These are phyloP conservation scores for Emergomyces pasteurianus DNA, from an alignment of 2,329 filamentous ascomycete genomes.

Conservation along the genomic window DNA sequence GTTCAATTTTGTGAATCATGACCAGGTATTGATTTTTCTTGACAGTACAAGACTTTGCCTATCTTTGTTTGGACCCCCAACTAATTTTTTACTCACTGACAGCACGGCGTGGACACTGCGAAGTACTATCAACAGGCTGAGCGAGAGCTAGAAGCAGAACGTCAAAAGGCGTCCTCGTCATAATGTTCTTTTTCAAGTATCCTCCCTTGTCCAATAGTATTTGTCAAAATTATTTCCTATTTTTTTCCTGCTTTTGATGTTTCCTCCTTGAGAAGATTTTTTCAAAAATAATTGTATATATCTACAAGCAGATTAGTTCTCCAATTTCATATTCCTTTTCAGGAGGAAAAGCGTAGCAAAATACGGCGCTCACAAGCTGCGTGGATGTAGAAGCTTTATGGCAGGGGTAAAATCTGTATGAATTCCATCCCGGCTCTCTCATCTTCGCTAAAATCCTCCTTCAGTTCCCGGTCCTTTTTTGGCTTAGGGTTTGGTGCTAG, in stretches of 20 bases:
- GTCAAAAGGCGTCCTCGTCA: constrained; percentile 20
- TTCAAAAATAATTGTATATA: constrained; percentile 4
- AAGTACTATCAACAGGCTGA: constrained; percentile 98
- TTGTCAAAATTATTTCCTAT: not conserved
- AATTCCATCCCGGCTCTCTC: not conserved
- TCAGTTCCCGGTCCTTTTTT: constrained; percentile 53
- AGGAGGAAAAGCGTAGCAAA: not conserved
- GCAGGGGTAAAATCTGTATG: not conserved
- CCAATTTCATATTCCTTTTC: not conserved
- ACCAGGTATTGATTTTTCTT: constrained; percentile 37
- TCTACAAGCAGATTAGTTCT: not conserved
- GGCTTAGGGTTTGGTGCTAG: constrained; percentile 51
- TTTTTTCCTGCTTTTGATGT: not conserved
- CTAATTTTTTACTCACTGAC: constrained; percentile 11
- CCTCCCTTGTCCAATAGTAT: not conserved
- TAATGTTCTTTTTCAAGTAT: not conserved
- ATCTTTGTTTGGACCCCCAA: constrained; percentile 2
- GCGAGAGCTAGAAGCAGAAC: constrained; percentile 77
- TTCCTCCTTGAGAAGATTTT: not conserved
- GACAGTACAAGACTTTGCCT: not conserved
- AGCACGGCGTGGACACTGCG: constrained; percentile 94
- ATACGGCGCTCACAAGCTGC: not conserved
- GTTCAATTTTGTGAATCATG: constrained; percentile 98
- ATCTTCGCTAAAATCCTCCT: constrained; percentile 39
- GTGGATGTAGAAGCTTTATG: not conserved